These are phyloP conservation scores for Phlyctochytrium bullatum DNA, from an alignment of 192 early-diverging fungal genomes.

Conservation along the genomic window DNA sequence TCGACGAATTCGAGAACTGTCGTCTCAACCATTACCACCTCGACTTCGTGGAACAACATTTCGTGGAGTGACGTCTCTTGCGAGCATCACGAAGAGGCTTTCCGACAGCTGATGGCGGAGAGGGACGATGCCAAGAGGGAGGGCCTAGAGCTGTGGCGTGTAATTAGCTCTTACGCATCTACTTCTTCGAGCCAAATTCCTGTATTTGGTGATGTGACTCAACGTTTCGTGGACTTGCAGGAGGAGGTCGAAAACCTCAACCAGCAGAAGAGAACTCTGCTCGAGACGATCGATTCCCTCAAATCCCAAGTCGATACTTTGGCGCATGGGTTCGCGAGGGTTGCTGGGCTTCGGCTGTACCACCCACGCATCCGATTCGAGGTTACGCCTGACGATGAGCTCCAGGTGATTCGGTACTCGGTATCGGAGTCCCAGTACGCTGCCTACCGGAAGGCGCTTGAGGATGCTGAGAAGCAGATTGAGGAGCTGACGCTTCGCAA, in stretches of 20 bases:
- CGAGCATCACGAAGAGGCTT: too few relatives aligned
- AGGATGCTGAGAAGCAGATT: not conserved
- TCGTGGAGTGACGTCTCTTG: too few relatives aligned
- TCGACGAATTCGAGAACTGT: too few relatives aligned
- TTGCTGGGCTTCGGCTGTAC: not conserved
- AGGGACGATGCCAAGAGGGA: not conserved
- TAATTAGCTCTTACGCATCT: not conserved
- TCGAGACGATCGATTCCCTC: not conserved
- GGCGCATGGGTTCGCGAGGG: not conserved
- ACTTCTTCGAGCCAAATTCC: not conserved
- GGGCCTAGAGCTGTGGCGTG: not conserved
- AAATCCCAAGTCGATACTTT: not conserved
- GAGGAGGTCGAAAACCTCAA: not conserved
- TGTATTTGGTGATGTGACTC: not conserved
- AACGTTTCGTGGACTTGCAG: not conserved
- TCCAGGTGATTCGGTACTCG: not conserved
- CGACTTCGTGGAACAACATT: too few relatives aligned
- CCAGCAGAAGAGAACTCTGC: not conserved
- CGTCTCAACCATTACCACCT: too few relatives aligned
- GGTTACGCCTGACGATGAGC: not conserved
- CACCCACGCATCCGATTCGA: not conserved
- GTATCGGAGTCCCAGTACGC: not conserved
- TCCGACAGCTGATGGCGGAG: too few relatives aligned
- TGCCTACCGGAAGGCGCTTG: not conserved
- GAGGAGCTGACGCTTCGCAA: not conserved